A percentile compares a stretch with the other conserved stretches of the same genome.
These are phyloP conservation scores for Vigna mungo DNA, from an alignment of 306 rosid species.

Conservation along the genomic window DNA sequence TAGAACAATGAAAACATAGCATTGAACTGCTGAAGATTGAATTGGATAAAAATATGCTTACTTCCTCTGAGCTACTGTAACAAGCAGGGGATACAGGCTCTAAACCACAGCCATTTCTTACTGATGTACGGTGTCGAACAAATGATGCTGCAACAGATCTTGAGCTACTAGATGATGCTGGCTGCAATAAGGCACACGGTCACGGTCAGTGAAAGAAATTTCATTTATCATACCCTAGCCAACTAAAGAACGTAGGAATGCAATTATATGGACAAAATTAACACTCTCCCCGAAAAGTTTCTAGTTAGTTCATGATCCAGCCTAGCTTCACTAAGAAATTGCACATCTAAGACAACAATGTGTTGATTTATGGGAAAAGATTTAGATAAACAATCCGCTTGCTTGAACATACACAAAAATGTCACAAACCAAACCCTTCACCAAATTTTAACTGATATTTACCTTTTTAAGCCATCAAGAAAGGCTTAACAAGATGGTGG, in stretches of 20 bases:
- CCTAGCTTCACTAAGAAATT: constrained; percentile 25
- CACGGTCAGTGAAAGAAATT: constrained; percentile 10
- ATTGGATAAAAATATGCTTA: constrained; percentile 43
- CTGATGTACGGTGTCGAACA: constrained; percentile 48
- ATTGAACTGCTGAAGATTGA: constrained; percentile 3
- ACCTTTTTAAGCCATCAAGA: constrained; percentile 15
- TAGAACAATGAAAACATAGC: not conserved
- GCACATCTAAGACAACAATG: not conserved
- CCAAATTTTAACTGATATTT: constrained; percentile 26
- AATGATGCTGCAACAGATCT: constrained; percentile 47
- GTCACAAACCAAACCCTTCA: constrained; percentile 29
- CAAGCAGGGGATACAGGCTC: constrained; percentile 61
- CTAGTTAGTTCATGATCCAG: constrained; percentile 5
- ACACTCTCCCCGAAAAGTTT: constrained; percentile 18
- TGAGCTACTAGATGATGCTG: constrained; percentile 48
- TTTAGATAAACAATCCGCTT: not conserved
- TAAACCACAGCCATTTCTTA: constrained; percentile 39
- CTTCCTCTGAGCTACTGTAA: constrained; percentile 62
- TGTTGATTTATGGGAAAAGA: not conserved
- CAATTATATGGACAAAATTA: constrained; percentile 18
- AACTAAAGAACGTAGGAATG: constrained; percentile 2
- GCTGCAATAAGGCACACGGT: constrained; percentile 55
- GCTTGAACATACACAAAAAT: constrained; percentile 6
- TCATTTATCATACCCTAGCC: not conserved
- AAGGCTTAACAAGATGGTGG: constrained; percentile 8